These are phyloP conservation scores for Trypanosoma lewisi DNA, from an alignment of 208 protist species.

Conservation along the genomic window DNA sequence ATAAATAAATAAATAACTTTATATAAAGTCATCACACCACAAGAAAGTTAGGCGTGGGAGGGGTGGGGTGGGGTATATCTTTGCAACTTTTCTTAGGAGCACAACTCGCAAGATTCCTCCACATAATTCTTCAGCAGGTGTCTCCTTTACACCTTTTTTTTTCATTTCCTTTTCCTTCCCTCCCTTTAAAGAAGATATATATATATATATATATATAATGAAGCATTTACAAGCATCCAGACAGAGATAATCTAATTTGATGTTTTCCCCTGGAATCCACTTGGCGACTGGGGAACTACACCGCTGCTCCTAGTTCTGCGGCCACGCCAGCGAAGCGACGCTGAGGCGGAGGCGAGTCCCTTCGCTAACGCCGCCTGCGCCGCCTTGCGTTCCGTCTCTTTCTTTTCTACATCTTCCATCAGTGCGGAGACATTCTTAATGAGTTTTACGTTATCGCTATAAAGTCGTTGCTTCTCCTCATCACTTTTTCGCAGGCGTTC, in stretches of 20 bases:
- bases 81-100: too few relatives aligned
- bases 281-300: constrained; percentile 3
- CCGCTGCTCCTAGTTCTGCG: constrained; percentile 9
- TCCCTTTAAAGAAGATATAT: background rate
- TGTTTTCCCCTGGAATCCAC: constrained; percentile 10
- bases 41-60: too few relatives aligned
- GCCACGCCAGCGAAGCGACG: constrained; percentile 13
- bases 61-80: too few relatives aligned
- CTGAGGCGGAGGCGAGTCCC: constrained; percentile 24
- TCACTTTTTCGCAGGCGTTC: constrained; percentile 17
- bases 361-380: constrained; percentile 58
- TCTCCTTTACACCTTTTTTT: background rate
- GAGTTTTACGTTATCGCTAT: constrained; percentile 54
- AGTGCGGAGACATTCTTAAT: constrained; percentile 56
- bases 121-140: background rate
- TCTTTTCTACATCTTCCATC: constrained; percentile 48
- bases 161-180: background rate
- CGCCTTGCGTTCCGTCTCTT: constrained; percentile 56
- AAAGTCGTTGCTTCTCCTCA: constrained; percentile 44
- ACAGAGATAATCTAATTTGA: background rate
- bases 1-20: constrained; percentile 8
- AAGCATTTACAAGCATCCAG: background rate
- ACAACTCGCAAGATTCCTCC: too few relatives aligned
- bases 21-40: too few relatives aligned
- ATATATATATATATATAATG: constrained; percentile 5